phyloP scores from a whole-genome alignment of 805 yeast species.

The Wickerhamomyces bisporus region DNA sequence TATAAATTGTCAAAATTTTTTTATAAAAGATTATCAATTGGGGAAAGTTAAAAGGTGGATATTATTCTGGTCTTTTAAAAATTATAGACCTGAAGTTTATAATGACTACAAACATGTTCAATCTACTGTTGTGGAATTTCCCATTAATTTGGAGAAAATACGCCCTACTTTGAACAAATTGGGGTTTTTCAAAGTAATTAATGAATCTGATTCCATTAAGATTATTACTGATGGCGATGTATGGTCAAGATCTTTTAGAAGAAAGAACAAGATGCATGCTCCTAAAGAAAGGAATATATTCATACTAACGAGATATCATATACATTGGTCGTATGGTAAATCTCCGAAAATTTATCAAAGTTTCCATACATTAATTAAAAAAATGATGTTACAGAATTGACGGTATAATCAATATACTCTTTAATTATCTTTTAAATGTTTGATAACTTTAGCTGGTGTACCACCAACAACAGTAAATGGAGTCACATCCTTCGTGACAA shows the following conservation, averaged over 20 bases:
- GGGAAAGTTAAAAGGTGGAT: constrained; percentile 23
- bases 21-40: constrained; percentile 14
- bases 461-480: constrained; percentile 56
- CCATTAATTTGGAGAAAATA: constrained; percentile 8
- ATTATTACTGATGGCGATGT: constrained; percentile 14
- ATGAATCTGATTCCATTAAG: background rate
- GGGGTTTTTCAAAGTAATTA: background rate
- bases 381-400: too few relatives aligned
- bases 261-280: constrained; percentile 6
- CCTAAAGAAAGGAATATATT: constrained; percentile 8
- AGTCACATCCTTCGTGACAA: constrained; percentile 55
- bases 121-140: constrained; percentile 11
- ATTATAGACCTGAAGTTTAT: constrained; percentile 10
- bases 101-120: constrained; percentile 3
- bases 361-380: constrained; percentile 10
- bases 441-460: constrained; percentile 49
- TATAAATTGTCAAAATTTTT: constrained; percentile 9
- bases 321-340: constrained; percentile 18
- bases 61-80: constrained; percentile 20
- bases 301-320: constrained; percentile 4
- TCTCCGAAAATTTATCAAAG: constrained; percentile 16
- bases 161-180: background rate
- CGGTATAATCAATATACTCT: too few relatives aligned
- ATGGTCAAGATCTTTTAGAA: constrained; percentile 23
- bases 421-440: constrained; percentile 5